These are phyloP conservation scores for Epichloe festucae DNA, from an alignment of 2,329 filamentous ascomycete genomes.

Conservation along the genomic window DNA sequence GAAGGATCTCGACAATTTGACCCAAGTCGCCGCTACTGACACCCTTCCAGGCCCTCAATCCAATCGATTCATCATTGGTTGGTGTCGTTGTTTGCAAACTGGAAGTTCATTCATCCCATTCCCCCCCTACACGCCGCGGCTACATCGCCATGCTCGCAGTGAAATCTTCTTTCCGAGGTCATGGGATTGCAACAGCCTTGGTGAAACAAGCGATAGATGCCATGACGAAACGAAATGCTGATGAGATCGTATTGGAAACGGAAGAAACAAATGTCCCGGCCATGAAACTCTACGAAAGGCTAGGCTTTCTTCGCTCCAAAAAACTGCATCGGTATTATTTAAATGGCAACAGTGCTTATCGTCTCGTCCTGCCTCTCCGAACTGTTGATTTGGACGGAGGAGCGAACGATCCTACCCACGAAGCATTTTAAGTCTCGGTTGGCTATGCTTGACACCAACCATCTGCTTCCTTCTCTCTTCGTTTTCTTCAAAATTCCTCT, in stretches of 20 bases:
- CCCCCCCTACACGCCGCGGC: slow-evolving; percentile 59
- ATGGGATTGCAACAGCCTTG: slow-evolving; percentile 76
- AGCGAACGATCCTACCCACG: slow-evolving; percentile 22
- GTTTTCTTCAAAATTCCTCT: neutral
- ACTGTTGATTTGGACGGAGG: slow-evolving; percentile 27
- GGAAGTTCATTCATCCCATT: slow-evolving; percentile 76
- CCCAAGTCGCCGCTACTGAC: slow-evolving; percentile 2
- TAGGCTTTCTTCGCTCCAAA: slow-evolving; percentile 88
- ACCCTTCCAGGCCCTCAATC: slow-evolving; percentile 40
- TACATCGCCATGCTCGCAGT: slow-evolving; percentile 99
- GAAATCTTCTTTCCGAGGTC: slow-evolving; percentile 62
- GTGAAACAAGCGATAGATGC: slow-evolving; percentile 85
- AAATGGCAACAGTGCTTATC: slow-evolving; percentile 89
- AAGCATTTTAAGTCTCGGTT: slow-evolving; percentile 8
- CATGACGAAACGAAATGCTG: slow-evolving; percentile 73
- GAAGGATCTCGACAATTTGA: neutral
- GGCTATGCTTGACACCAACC: neutral
- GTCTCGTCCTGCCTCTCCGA: slow-evolving; percentile 71
- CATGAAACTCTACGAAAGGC: slow-evolving; percentile 81
- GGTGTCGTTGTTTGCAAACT: slow-evolving; percentile 94
- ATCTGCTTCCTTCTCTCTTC: neutral
- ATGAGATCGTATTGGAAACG: slow-evolving; percentile 92
- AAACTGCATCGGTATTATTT: slow-evolving; percentile 90
- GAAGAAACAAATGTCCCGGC: slow-evolving; percentile 86
- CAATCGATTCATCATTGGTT: slow-evolving; percentile 51